Conservation (phyloP, 805 yeast species). For the Wickerhamiella nectarea region DNA sequence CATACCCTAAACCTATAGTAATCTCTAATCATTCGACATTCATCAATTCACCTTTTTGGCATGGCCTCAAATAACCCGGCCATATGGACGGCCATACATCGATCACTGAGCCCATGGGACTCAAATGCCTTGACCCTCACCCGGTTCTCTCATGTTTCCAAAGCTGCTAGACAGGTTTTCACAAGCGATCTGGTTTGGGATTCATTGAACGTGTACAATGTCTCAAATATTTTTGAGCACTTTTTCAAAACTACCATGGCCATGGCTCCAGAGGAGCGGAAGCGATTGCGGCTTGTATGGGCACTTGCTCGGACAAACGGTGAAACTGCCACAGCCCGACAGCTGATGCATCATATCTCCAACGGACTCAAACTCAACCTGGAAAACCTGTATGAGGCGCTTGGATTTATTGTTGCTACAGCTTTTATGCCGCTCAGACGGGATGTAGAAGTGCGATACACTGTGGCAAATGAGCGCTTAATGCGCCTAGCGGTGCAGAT, state of each 20-base stretch:
- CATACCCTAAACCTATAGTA: not conserved
- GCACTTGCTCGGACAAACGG: not conserved
- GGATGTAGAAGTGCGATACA: not conserved
- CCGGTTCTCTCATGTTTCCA: not conserved
- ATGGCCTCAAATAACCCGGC: not conserved
- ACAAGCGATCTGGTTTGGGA: slow-evolving; percentile 1
- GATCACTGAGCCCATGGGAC: not conserved
- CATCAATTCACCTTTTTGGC: not conserved
- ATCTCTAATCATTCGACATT: not conserved
- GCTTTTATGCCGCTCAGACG: not conserved
- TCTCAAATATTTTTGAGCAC: not conserved
- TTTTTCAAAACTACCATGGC: not conserved
- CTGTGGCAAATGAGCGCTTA: not conserved
- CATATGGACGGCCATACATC: not conserved
- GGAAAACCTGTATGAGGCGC: not conserved
- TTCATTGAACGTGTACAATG: not conserved
- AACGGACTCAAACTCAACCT: not conserved
- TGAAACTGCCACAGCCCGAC: not conserved
- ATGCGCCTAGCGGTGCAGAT: not conserved
- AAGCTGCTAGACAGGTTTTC: not conserved
- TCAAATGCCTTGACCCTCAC: not conserved
- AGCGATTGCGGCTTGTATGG: not conserved
- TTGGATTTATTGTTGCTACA: not conserved
- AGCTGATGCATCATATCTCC: not conserved
- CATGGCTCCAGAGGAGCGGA: not conserved